Evolutionary conservation across 768 basidiomycete species (phyloP), one percentile per base, ranked within the genome.

Genomic region (Serendipita sp.): DNA sequence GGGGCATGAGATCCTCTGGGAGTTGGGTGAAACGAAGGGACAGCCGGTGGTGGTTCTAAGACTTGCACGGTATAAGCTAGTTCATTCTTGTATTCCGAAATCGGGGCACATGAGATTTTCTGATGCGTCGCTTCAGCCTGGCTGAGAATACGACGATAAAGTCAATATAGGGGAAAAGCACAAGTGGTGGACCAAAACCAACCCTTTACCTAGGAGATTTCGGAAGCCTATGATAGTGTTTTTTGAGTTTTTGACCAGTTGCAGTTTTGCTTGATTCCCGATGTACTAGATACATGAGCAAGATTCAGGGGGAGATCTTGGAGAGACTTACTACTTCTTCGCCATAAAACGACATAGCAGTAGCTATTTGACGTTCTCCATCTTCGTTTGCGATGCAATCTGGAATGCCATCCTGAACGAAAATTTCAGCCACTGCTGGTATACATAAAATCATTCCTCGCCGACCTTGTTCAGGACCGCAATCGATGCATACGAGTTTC

Each of bases 381-480:
- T 98, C 95, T 73, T 98, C 94, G 73, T 97, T 98, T 3, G 94
- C 96, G 67, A 98, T 97, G 73, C 91, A 95, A 71, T 93, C 90
- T 47, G 94, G 86, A 35, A 88, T 78, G 11, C 90, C 90, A 75
- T 96, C 92, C 92, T 94, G 5, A 45, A 10, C 18, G 62, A 37
- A 35, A 16, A 18, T 16, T 37, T 65, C 38, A 65, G 65, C 30
- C n/a, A 5, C 10, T 34, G 10, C 24, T 3, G 64, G 38, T 24
- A 30, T 41, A 63, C 38, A 60, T 65, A 45, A 56, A 63, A 16
- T 1, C 63, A 4, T 7, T 11, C 35, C 32, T n/a, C 18, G 71
- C 81, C 30, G 56, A 89, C 93, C 81, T 96, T 97, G 70, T 89
- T 91, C 71, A 96, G 86, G 54, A 97, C 89, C 28, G 95, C 91